A percentile compares a stretch with the other conserved stretches of the same genome.
These are phyloP conservation scores for Agroathelia rolfsii DNA, from an alignment of 1,284 basidiomycete species.

Conservation along the genomic window DNA sequence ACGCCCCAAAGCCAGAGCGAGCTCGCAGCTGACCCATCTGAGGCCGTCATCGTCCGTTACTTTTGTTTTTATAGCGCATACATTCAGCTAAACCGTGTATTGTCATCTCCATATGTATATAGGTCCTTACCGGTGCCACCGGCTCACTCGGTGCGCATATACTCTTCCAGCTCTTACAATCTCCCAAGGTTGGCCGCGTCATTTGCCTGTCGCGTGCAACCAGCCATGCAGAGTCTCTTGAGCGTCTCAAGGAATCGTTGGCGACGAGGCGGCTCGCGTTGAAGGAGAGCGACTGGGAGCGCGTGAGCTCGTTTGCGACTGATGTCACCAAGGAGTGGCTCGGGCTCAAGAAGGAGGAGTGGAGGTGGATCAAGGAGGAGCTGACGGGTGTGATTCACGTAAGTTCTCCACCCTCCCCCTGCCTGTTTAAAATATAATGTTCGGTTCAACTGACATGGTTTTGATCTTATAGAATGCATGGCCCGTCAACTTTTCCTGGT, in stretches of 20 bases:
- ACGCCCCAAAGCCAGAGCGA: slow-evolving; percentile 3
- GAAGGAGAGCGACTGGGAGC: slow-evolving; percentile 15
- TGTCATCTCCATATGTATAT: no score
- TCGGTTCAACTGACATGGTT: neutral
- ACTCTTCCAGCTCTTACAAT: slow-evolving; percentile 33
- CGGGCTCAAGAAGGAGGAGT: slow-evolving; percentile 29
- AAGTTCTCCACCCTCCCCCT: slow-evolving; percentile 11
- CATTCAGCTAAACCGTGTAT: no score
- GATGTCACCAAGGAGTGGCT: slow-evolving; percentile 30
- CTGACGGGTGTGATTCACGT: slow-evolving; percentile 43
- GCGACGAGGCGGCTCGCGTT: slow-evolving; percentile 17
- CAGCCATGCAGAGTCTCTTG: slow-evolving; percentile 25
- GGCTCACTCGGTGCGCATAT: slow-evolving; percentile 55
- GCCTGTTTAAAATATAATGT: slow-evolving; percentile 13
- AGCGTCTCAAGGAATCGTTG: slow-evolving; percentile 27
- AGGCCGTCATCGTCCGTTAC: slow-evolving; percentile 1
- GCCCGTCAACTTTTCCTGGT: slow-evolving; percentile 37
- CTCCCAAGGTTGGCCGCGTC: slow-evolving; percentile 28
- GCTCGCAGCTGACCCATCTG: slow-evolving; percentile 12
- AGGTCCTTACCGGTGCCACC: slow-evolving; percentile 48
- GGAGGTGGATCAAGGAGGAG: slow-evolving; percentile 24
- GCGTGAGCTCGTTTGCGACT: slow-evolving; percentile 32
- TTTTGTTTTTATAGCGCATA: no score
- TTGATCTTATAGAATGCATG: slow-evolving; percentile 28
- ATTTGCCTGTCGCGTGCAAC: slow-evolving; percentile 44